Percentiles rank a stretch among this genome's conserved stretches.
Conservation (phyloP, 352 stramenopile species). For the Pythium aquatile region DNA sequence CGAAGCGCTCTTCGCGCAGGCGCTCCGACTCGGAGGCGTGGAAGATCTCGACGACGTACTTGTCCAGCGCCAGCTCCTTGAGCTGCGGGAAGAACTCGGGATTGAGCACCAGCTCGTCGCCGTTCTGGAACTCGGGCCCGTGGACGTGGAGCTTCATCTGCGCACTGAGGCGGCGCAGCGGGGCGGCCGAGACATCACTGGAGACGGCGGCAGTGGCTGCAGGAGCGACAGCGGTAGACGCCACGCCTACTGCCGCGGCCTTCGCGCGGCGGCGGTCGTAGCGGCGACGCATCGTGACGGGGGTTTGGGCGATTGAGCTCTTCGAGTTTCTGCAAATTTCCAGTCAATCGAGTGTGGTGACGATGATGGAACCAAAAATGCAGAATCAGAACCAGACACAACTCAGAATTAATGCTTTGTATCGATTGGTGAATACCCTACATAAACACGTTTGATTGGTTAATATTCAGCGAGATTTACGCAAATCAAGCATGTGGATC, state of each 20-base stretch:
- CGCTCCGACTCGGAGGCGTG: conserved; percentile 41
- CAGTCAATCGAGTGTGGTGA: neutral
- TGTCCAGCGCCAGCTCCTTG: conserved; percentile 56
- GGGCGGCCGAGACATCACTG: conserved; percentile 1
- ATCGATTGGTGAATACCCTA: neutral
- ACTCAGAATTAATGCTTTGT: neutral
- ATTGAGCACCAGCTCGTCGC: conserved; percentile 81
- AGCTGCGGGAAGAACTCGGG: conserved; percentile 78
- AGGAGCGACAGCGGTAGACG: neutral
- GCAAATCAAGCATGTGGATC: neutral
- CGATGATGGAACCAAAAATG: neutral
- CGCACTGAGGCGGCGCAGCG: conserved; percentile 18
- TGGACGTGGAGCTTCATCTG: conserved; percentile 78
- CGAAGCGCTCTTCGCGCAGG: conserved; percentile 30
- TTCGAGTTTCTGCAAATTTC: neutral
- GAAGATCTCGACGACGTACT: conserved; percentile 85
- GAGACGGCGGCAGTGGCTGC: neutral
- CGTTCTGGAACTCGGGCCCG: conserved; percentile 78
- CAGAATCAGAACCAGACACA: conserved; percentile 5
- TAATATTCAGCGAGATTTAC: no score
- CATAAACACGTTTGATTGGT: neutral
- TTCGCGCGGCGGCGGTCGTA: conserved; percentile 25
- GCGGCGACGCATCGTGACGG: conserved; percentile 21
- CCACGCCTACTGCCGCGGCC: conserved; percentile 1
- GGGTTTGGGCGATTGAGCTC: neutral